Evolutionary conservation across 768 basidiomycete genomes (phyloP), one percentile per base, ranked within the genome.

Genomic region (Amanita fuliginea): DNA sequence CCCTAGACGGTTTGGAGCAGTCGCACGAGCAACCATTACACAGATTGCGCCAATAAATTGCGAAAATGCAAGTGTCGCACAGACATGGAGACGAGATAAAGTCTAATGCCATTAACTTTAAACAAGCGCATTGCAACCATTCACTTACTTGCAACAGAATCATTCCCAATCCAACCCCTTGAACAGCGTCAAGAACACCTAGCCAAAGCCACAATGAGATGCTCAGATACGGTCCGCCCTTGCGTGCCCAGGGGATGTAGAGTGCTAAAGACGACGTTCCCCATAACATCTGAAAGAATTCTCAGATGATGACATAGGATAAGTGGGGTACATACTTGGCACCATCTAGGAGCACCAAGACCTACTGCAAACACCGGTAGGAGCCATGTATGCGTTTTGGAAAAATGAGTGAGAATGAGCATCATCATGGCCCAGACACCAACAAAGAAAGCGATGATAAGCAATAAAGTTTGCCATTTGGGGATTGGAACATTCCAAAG

Each of bases 301-400:
- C 6, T 39, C 26, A 53, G 46, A 61, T 18, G 4, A 35, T 6
- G 11, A 28, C 39, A 41, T 22, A 18, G 13, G 32, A 11, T 26
- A 18, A 53, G 21, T 39, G 30, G 19, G n/a, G 22, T 44, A 57
- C 61, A 42, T 61, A 81, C 82, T 71, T 95, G 93, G 72, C 93
- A 95, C 93, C 93, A 96, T 59, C 89, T 68, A 9, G 93, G 93
- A 24, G 90, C 89, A 39, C 93, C 93, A 47, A 96, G 76, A 59
- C 93, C 93, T 43, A 96, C 91, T 6, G 93, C 93, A 59, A 96
- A 96, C 6, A 96, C 89, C 41, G 93, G 90, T 35, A 96, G 69
- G 16, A 96, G 70, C 93, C 93, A 96, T 7, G 93, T 96, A 61
- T 96, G 93, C 9, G 88, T 87, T 66, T 94, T 95, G 59, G 86